A percentile compares a stretch with the other conserved stretches of the same genome.
phyloP scores from a whole-genome alignment of 495 filamentous ascomycete species.

The Tuber magnatum region DNA sequence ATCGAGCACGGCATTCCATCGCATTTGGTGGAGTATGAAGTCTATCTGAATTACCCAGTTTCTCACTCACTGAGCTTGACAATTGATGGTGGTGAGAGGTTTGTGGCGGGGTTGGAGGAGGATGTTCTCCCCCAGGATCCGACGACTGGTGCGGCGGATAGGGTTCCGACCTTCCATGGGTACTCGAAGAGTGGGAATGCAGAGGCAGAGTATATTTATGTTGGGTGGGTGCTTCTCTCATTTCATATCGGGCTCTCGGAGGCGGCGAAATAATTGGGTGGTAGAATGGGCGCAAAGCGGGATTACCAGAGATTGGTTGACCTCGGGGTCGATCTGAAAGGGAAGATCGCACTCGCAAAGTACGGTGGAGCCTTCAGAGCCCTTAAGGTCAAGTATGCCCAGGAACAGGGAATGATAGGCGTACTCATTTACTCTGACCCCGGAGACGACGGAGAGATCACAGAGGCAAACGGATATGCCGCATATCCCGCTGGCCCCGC shows the following conservation, averaged over 20 bases:
- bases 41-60: conserved; percentile 81
- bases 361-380: conserved; percentile 89
- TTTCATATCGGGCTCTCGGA: neutral
- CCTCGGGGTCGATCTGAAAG: conserved; percentile 67
- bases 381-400: conserved; percentile 84
- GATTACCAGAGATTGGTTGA: conserved; percentile 75
- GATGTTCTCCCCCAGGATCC: conserved; percentile 78
- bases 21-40: conserved; percentile 71
- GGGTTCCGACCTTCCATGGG: conserved; percentile 90
- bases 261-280: neutral
- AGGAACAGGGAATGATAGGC: conserved; percentile 83
- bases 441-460: conserved; percentile 75
- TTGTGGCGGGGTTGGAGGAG: conserved; percentile 75
- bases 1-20: conserved; percentile 70
- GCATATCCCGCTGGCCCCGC: conserved; percentile 83
- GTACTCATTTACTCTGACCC: conserved; percentile 82
- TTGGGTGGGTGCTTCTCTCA: conserved; percentile 12
- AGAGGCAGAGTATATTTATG: conserved; percentile 57
- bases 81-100: conserved; percentile 50
- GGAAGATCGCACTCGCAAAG: conserved; percentile 64
- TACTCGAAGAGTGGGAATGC: conserved; percentile 79
- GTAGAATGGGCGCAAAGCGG: conserved; percentile 51
- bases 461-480: conserved; percentile 70
- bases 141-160: conserved; percentile 61
- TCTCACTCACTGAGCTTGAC: conserved; percentile 22